These are phyloP conservation scores for Peronospora destructor DNA, from an alignment of 352 stramenopile species.

Conservation along the genomic window DNA sequence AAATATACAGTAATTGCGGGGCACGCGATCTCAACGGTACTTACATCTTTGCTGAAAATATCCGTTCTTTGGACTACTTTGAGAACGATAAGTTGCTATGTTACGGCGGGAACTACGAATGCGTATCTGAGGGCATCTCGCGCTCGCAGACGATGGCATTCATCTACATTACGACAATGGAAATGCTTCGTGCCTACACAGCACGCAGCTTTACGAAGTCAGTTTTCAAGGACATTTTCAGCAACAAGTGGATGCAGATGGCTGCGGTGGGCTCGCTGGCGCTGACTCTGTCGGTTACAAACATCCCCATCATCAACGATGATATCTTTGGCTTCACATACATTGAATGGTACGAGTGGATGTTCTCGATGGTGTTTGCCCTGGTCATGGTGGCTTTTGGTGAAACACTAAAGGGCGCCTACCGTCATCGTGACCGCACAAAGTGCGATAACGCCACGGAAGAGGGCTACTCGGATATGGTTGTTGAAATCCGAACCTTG, in stretches of 20 bases:
- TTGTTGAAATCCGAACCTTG: slow-evolving; percentile 55
- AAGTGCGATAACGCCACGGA: slow-evolving; percentile 33
- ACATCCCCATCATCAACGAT: slow-evolving; percentile 58
- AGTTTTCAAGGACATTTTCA: slow-evolving; percentile 60
- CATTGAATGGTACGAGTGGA: slow-evolving; percentile 71
- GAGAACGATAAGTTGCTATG: slow-evolving; percentile 44
- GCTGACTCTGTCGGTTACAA: slow-evolving; percentile 60
- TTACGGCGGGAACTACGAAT: slow-evolving; percentile 47
- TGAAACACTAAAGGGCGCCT: slow-evolving; percentile 61
- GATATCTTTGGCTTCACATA: slow-evolving; percentile 62
- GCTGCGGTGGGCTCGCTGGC: slow-evolving; percentile 50
- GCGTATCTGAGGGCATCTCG: slow-evolving; percentile 52
- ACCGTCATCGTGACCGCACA: slow-evolving; percentile 51
- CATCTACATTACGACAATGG: slow-evolving; percentile 73
- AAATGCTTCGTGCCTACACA: slow-evolving; percentile 66
- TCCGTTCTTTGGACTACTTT: slow-evolving; percentile 26
- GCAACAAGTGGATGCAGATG: slow-evolving; percentile 79
- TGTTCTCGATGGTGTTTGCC: slow-evolving; percentile 61
- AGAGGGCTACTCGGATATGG: slow-evolving; percentile 36
- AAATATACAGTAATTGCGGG: slow-evolving; percentile 44
- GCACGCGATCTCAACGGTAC: slow-evolving; percentile 27
- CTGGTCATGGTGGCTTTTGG: slow-evolving; percentile 63
- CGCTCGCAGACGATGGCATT: slow-evolving; percentile 71
- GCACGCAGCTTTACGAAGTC: slow-evolving; percentile 74
- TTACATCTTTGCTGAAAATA: slow-evolving; percentile 35